These are phyloP conservation scores for Acrocalymma vagum DNA, from an alignment of 2,329 filamentous ascomycete genomes.

Conservation along the genomic window DNA sequence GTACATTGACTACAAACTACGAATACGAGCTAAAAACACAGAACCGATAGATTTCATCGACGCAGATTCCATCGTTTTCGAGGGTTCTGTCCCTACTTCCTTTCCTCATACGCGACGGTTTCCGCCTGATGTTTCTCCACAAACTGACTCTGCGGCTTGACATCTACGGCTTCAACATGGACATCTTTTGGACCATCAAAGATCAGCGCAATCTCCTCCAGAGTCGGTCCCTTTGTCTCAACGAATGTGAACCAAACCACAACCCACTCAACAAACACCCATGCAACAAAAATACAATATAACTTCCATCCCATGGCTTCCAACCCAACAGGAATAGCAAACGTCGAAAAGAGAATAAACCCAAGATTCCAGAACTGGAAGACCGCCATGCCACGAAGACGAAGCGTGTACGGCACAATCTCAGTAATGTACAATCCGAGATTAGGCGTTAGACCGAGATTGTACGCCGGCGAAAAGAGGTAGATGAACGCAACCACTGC, in stretches of 20 bases:
- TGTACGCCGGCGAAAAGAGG: not conserved
- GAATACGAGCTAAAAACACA: too few species aligned
- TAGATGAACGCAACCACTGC: not conserved
- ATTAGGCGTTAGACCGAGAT: slow-evolving; percentile 1
- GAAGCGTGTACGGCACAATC: slow-evolving; percentile 2
- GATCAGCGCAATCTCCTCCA: too few species aligned
- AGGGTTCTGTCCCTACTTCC: too few species aligned
- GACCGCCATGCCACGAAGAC: not conserved
- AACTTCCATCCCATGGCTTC: slow-evolving; percentile 9
- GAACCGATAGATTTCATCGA: too few species aligned
- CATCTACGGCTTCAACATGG: too few species aligned
- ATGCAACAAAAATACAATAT: slow-evolving; percentile 19
- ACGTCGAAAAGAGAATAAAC: slow-evolving; percentile 5
- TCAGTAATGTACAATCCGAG: slow-evolving; percentile 5
- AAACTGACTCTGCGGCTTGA: too few species aligned
- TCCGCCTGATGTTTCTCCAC: too few species aligned
- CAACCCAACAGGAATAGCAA: slow-evolving; percentile 3
- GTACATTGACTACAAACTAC: too few species aligned
- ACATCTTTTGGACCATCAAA: too few species aligned
- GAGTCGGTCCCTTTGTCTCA: slow-evolving; percentile 23
- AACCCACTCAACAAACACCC: slow-evolving; percentile 17
- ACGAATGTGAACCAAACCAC: slow-evolving; percentile 20
- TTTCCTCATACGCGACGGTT: too few species aligned
- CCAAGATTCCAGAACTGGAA: slow-evolving; percentile 2
- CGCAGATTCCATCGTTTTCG: too few species aligned